Conservation (phyloP, 2,329 filamentous ascomycete genomes). For the Aspergillus tanneri region DNA sequence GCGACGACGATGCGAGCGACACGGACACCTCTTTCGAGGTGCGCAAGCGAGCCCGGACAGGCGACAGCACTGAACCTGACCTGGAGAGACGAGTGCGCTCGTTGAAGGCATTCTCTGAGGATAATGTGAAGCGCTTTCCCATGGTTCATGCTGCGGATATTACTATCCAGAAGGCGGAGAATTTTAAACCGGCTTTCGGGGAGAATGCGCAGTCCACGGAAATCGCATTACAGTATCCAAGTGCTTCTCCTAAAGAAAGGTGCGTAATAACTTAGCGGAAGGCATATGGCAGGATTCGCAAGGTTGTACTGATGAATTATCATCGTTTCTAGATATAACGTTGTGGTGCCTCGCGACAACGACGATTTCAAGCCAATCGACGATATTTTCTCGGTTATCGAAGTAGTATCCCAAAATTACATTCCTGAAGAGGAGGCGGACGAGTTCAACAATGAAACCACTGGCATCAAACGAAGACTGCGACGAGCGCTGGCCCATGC, state of each 20-base stretch:
- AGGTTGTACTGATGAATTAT: conserved; percentile 23
- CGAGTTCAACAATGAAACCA: conserved; percentile 68
- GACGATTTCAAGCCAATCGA: conserved; percentile 67
- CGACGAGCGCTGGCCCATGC: conserved; percentile 70
- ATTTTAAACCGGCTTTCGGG: conserved; percentile 55
- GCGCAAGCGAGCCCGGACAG: conserved; percentile 44
- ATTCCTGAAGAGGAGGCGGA: conserved; percentile 68
- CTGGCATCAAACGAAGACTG: conserved; percentile 73
- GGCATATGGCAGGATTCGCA: too few species aligned
- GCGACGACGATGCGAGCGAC: conserved; percentile 44
- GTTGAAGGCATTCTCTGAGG: conserved; percentile 45
- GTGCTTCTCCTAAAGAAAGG: conserved; percentile 66
- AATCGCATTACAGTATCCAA: conserved; percentile 82
- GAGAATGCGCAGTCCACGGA: conserved; percentile 44
- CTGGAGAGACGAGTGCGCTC: conserved; percentile 47
- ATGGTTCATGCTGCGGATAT: conserved; percentile 54
- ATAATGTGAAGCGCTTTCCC: conserved; percentile 36
- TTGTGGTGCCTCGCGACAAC: conserved; percentile 75
- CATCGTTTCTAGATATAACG: conserved; percentile 57
- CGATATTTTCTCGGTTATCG: conserved; percentile 69
- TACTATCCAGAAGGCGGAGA: conserved; percentile 44
- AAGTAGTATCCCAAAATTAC: conserved; percentile 71
- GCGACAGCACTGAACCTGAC: conserved; percentile 45
- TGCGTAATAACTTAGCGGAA: conserved; percentile 34
- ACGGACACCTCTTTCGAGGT: conserved; percentile 44